Evolutionary conservation across 1,139 yeast genomes (phyloP), one percentile per base, ranked within the genome.

Genomic region (Meyerozyma guilliermondii): DNA sequence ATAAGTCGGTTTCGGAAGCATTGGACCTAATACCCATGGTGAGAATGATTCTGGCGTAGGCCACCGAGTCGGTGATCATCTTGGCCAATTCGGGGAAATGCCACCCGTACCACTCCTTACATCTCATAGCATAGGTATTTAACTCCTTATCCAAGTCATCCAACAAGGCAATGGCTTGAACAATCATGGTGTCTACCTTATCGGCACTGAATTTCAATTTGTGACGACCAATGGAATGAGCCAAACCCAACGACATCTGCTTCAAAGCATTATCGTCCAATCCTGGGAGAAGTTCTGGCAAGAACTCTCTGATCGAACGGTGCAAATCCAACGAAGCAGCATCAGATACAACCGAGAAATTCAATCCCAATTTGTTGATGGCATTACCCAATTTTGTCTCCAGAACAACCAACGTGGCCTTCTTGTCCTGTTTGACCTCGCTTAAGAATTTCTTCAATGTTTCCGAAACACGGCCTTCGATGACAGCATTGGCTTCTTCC

Each of bases 21-120:
- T 85, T 87, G 43, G 96, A 79, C 75, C 98, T 83, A 59, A 87
- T 74, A 54, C 98, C 98, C 97, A 92, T 89, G 56, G 84, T 78
- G 69, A 88, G 79, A 60, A 92, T 87, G 56, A 89, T 87, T 75
- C 94, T 84, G 47, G 95, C 95, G 65, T 81, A 91, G 43, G 96
- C 95, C 60, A 87, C 94, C 54, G 96, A 91, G 68, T 92, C 98
- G 55, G 87, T 82, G 55, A 91, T 89, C 63, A 92, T 88, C 78
- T 92, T 92, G 60, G 96, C 96, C 80, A 92, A 80, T 72, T 92
- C 99, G 36, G 99, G 99, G 82, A 92, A 94, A 68, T 92, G 99
- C 99, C 99, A 92, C 52, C 98, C 98, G 71, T 94, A 92, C 99
- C 99, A 92, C 74, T 92, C 99, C 74, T 91, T 91, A 64, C 82